Base-by-base conservation (phyloP, 768 basidiomycete genomes). In the Pleurotus eryngii region DNA sequence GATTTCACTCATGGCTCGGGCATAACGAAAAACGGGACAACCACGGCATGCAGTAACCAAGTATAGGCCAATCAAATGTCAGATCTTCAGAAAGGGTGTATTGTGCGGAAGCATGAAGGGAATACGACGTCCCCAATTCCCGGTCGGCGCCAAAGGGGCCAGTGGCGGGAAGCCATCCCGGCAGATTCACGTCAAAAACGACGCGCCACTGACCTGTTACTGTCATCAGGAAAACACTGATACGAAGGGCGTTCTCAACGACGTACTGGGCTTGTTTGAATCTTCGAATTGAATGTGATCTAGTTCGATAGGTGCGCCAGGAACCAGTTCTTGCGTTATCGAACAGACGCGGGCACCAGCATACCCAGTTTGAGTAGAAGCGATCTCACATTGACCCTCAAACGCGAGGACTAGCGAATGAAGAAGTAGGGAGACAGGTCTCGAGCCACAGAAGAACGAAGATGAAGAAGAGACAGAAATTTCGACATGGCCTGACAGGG, bases 101-200 rank as follows among this genome's bases (percentile, higher is more conserved):
- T 60, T 80, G 83, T 7, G 86, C 89, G 22, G 81, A 81, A 14
- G 89, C 88, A 60, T 81, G 82, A 24, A 93, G 75, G 17, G 77
- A 74, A 65, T 93, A 93, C 55, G 78, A 79, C 5, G 83, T 81
- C 18, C 88, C 88, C 35, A 80, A 65, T 11, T 76, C 76, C 17
- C 78, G 76, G 14, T 77, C 68, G 22, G 46, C 18, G 14, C 85
- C 83, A 57, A 83, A 79, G 3, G 53, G 63, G 22, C 82, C 74
- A 14, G 83, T 78, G 1, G 79, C 76, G 6, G 94, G 94, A 2
- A 97, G 78, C 95, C 95, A 96, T 15, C 93, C 95, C 4, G 94
- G 93, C n/a, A 95, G 73, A 14, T 83, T 79, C 3, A 97, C 72
- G 68, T 93, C 86, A 68, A 95, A 96, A 15, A 86, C 75, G 56